Percentiles rank a stretch among this genome's conserved stretches.
These are phyloP conservation scores for Colletotrichum tanaceti DNA, from an alignment of 2,329 filamentous ascomycete species.

Conservation along the genomic window DNA sequence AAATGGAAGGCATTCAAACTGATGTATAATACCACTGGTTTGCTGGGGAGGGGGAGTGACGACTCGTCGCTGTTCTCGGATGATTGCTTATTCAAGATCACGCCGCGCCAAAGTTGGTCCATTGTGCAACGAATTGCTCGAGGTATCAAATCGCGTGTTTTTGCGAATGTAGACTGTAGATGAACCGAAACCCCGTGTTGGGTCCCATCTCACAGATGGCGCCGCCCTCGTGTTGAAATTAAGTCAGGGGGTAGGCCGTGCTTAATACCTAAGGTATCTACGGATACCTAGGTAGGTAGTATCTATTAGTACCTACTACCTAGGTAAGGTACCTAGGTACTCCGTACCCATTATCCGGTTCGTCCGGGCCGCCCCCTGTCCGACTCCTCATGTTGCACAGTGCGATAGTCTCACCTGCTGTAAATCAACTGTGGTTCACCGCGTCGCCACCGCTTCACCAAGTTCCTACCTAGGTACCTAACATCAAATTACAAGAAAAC, in stretches of 20 bases:
- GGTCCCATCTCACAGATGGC: neutral
- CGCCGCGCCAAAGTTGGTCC: neutral
- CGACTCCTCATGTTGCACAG: neutral
- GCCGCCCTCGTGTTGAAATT: no score
- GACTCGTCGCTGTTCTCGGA: neutral
- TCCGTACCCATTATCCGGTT: no score
- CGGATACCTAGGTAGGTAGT: no score
- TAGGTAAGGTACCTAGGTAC: no score
- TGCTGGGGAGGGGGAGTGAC: neutral
- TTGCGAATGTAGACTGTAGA: neutral
- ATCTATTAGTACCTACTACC: no score
- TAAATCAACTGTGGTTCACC: neutral
- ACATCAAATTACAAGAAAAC: no score
- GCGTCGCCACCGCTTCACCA: no score
- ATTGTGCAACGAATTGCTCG: neutral
- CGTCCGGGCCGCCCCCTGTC: neutral
- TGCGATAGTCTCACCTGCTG: neutral
- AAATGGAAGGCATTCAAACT: slow-evolving; percentile 20
- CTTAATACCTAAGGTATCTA: no score
- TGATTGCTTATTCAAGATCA: neutral
- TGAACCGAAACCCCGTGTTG: neutral
- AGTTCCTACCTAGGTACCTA: no score
- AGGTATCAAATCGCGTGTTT: neutral
- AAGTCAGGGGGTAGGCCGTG: no score
- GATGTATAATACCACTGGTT: slow-evolving; percentile 25